phyloP scores from a whole-genome alignment of 108 stramenopile species.

The Asterionellopsis glacialis region DNA sequence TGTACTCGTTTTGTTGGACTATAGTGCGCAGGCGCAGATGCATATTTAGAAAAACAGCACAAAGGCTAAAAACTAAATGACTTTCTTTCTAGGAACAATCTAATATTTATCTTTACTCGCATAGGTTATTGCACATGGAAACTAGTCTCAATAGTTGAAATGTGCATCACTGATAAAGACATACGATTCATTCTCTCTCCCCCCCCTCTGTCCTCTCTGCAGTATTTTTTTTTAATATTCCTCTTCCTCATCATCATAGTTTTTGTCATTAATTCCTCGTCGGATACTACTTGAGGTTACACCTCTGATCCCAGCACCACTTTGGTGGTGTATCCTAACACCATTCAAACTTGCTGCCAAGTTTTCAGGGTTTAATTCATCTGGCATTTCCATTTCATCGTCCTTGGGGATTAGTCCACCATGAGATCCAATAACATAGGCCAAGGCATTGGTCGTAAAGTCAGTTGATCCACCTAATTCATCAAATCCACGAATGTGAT shows the following conservation, averaged over 20 bases:
- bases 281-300: slow-evolving; percentile 20
- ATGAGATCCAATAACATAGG: slow-evolving; percentile 70
- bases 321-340: not conserved
- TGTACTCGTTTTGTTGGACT: too few relatives aligned
- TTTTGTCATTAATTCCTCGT: slow-evolving; percentile 20
- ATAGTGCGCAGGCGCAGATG: too few relatives aligned
- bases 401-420: slow-evolving; percentile 44
- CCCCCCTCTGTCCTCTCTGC: too few relatives aligned
- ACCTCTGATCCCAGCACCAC: slow-evolving; percentile 5
- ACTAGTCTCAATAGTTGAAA: too few relatives aligned
- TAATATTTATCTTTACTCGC: too few relatives aligned
- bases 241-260: slow-evolving; percentile 18
- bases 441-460: slow-evolving; percentile 79
- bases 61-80: too few relatives aligned
- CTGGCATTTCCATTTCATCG: slow-evolving; percentile 33
- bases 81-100: too few relatives aligned
- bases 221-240: not conserved
- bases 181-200: too few relatives aligned
- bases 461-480: slow-evolving; percentile 95
- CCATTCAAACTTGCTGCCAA: slow-evolving; percentile 2
- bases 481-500: slow-evolving; percentile 94
- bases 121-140: too few relatives aligned
- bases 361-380: slow-evolving; percentile 2
- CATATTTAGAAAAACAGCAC: too few relatives aligned
- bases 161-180: too few relatives aligned